Evolutionary conservation across 2,329 filamentous ascomycete species (phyloP), one percentile per base, ranked within the genome.

Genomic region (Colletotrichum brevisporum): DNA sequence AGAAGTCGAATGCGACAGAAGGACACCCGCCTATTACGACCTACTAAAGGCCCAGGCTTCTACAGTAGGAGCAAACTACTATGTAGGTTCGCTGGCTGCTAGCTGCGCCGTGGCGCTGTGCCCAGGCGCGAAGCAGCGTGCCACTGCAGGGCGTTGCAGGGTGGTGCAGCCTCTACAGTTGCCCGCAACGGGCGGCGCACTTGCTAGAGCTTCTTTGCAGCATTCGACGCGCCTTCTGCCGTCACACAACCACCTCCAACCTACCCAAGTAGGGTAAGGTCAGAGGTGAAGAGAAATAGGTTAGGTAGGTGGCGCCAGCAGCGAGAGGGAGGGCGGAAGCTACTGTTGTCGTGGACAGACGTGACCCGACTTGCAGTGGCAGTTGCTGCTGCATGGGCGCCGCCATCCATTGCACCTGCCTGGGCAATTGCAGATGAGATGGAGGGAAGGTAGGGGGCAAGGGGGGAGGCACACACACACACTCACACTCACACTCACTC

Each of bases 161-260:
- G 59, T 41, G 26, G 39, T 27, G 65, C 66, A 65, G 24, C 60
- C 60, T 47, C 52, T 68, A 26, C 59, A 18, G 45, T 48, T n/a
- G 39, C 31, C 59, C 43, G 24, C 53, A 53, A 31, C 61, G 18
- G 66, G 27, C 66, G 66, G 66, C 66, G 62, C 55, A 54, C 24
- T 45, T 51, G 47, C 50, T 31, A 53, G 66, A 69, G 39, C 66
- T 69, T 69, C 66, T 51, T 31, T 69, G 66, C 66, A 69, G 66
- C 54, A 61, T 69, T 69, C 66, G 66, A 69, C 66, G 50, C 66
- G 55, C 50, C 66, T 69, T 69, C 66, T 69, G 61, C 66, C 66
- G 43, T 59, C 54, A 12, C 8, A 4, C 53, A 67, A 45, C 31
- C 18, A 26, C 26, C 52, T 62, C 59, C 41, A 10, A 53, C 41